Evolutionary conservation across 768 basidiomycete genomes (phyloP).

Genomic region (Kwoniella botswanensis): DNA sequence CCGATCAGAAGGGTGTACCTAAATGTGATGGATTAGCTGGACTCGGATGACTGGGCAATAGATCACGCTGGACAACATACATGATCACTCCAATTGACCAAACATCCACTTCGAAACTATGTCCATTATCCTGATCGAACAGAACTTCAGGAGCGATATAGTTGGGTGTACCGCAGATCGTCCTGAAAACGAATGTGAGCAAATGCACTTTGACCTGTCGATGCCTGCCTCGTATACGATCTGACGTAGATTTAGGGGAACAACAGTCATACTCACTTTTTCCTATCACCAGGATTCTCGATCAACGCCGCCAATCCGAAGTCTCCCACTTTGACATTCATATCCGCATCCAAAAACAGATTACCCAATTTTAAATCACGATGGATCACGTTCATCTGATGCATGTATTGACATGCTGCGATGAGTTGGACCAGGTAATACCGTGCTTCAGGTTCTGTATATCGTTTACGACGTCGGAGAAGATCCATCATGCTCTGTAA

Average conservation of each 20-base stretch:
- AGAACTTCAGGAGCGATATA: slow-evolving; percentile 97
- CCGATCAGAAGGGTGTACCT: slow-evolving; percentile 89
- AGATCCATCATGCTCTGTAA: slow-evolving; percentile 64
- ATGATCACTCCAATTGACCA: slow-evolving; percentile 98
- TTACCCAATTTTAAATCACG: slow-evolving; percentile 97
- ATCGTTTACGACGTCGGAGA: slow-evolving; percentile 80
- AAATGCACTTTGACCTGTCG: no score
- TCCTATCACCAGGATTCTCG: slow-evolving; percentile 92
- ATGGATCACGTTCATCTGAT: slow-evolving; percentile 93
- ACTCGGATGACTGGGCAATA: background rate
- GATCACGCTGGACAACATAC: slow-evolving; percentile 41
- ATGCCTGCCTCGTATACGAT: no score
- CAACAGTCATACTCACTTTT: slow-evolving; percentile 80
- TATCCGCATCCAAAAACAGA: slow-evolving; percentile 82
- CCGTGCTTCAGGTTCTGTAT: slow-evolving; percentile 89
- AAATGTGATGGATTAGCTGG: background rate
- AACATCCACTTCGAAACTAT: slow-evolving; percentile 97
- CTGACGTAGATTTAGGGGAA: no score
- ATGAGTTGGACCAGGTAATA: slow-evolving; percentile 93
- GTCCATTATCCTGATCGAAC: slow-evolving; percentile 92
- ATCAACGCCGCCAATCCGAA: slow-evolving; percentile 96
- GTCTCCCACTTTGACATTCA: slow-evolving; percentile 97
- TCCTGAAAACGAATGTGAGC: no score
- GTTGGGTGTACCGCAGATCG: slow-evolving; percentile 96
- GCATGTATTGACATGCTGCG: slow-evolving; percentile 97